Conservation (phyloP, 2,329 filamentous ascomycete genomes). For the Neocucurbitaria cava region DNA sequence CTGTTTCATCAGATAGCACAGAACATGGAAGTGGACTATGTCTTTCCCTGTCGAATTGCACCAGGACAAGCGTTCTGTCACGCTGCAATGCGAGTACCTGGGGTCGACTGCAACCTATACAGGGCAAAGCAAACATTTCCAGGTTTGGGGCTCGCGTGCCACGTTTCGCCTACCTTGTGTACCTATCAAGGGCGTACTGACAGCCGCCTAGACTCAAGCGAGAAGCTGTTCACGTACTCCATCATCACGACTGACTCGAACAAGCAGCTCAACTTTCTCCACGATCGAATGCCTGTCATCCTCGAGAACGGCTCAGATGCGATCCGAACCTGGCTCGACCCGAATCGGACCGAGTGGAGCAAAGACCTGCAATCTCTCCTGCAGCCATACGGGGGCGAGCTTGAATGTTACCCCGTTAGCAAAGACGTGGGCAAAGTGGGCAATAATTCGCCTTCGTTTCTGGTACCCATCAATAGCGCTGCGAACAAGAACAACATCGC, state of each 20-base stretch:
- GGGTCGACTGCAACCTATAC: constrained; percentile 1
- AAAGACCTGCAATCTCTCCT: constrained; percentile 78
- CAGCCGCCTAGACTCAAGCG: constrained; percentile 59
- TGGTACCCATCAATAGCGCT: constrained; percentile 81
- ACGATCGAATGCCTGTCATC: constrained; percentile 96
- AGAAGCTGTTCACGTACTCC: constrained; percentile 86
- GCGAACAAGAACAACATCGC: constrained; percentile 94
- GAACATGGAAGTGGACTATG: not conserved
- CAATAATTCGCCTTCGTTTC: constrained; percentile 83
- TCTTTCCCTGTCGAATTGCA: not conserved
- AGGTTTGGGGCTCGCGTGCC: constrained; percentile 22
- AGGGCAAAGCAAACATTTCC: constrained; percentile 16
- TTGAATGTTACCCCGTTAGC: constrained; percentile 85
- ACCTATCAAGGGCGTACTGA: constrained; percentile 28
- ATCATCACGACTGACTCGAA: constrained; percentile 92
- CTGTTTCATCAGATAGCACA: constrained; percentile 1
- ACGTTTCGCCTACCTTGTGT: constrained; percentile 26
- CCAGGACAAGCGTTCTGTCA: not conserved
- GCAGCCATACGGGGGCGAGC: constrained; percentile 77
- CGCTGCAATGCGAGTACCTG: constrained; percentile 4
- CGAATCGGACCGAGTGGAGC: constrained; percentile 73
- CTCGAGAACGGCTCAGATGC: constrained; percentile 76
- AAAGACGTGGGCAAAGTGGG: constrained; percentile 94
- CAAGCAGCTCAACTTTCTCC: constrained; percentile 81
- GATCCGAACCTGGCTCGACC: constrained; percentile 80